A percentile compares a stretch with the other conserved stretches of the same genome.
These are phyloP conservation scores for Paralagenidium karlingii DNA, from an alignment of 352 stramenopile species.

Conservation along the genomic window DNA sequence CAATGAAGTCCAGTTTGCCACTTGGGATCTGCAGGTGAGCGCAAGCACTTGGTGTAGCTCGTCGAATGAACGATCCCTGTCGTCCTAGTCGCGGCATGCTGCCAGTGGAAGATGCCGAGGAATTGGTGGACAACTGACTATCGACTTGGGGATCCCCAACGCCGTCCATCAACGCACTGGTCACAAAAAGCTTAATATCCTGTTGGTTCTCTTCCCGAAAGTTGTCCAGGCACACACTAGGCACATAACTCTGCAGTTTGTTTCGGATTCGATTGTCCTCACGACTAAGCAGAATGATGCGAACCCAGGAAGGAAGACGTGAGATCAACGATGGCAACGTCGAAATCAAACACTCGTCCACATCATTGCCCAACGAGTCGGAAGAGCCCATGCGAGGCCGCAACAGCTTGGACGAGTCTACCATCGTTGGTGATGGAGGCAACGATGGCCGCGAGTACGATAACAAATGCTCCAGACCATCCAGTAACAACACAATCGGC, in stretches of 20 bases:
- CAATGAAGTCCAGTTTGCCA: conserved; percentile 33
- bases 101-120: no score
- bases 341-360: conserved; percentile 52
- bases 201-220: conserved; percentile 28
- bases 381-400: conserved; percentile 4
- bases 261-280: conserved; percentile 39
- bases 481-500: conserved; percentile 43
- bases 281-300: conserved; percentile 47
- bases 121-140: no score
- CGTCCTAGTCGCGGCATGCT: no score
- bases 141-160: no score
- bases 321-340: conserved; percentile 30
- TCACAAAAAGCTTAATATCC: conserved; percentile 26
- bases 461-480: conserved; percentile 46
- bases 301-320: conserved; percentile 50
- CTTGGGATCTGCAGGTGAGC: conserved; percentile 11
- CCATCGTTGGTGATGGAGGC: no score
- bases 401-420: no score
- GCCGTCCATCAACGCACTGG: no score
- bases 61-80: no score
- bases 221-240: conserved; percentile 27
- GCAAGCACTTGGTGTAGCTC: no score
- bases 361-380: no score
- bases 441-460: conserved; percentile 6
- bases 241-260: conserved; percentile 38